phyloP scores from a whole-genome alignment of 306 rosid genomes.

The Hylodesmum podocarpum region DNA sequence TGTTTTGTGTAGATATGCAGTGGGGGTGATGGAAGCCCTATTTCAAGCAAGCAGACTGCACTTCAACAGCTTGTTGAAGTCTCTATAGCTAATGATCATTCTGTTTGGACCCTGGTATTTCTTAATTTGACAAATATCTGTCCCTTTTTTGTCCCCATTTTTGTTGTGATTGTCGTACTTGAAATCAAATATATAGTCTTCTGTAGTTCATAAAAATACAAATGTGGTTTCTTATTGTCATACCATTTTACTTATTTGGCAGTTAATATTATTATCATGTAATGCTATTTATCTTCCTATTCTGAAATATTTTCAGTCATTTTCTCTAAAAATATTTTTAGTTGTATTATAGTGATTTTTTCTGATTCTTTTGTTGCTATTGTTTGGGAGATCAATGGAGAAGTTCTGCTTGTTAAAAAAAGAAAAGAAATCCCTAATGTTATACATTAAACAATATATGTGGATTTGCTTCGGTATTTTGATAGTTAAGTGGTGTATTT shows the following conservation, averaged over 20 bases:
- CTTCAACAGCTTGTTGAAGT: constrained; percentile 85
- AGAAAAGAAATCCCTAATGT: background rate
- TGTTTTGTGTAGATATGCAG: constrained; percentile 61
- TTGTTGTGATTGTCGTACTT: background rate
- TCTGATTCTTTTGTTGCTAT: constrained; percentile 15
- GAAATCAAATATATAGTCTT: constrained; percentile 13
- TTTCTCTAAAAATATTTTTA: background rate
- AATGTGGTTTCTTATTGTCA: background rate
- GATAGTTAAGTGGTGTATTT: constrained; percentile 38
- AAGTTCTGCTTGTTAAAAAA: constrained; percentile 17
- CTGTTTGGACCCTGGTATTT: constrained; percentile 86
- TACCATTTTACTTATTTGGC: background rate
- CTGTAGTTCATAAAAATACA: background rate
- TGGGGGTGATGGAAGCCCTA: constrained; percentile 67
- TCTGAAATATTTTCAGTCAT: background rate
- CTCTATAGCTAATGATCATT: constrained; percentile 68
- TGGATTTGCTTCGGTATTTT: constrained; percentile 20
- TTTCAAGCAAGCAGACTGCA: constrained; percentile 62
- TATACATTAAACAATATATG: background rate
- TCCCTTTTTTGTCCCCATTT: constrained; percentile 13
- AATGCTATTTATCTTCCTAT: constrained; percentile 14
- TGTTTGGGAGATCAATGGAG: background rate
- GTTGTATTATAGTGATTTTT: constrained; percentile 11
- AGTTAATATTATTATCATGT: background rate
- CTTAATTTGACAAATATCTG: constrained; percentile 11